Percentiles rank a stretch among this genome's conserved stretches.
phyloP scores from a whole-genome alignment of 2,329 filamentous ascomycete species.

The Colletotrichum karsti region DNA sequence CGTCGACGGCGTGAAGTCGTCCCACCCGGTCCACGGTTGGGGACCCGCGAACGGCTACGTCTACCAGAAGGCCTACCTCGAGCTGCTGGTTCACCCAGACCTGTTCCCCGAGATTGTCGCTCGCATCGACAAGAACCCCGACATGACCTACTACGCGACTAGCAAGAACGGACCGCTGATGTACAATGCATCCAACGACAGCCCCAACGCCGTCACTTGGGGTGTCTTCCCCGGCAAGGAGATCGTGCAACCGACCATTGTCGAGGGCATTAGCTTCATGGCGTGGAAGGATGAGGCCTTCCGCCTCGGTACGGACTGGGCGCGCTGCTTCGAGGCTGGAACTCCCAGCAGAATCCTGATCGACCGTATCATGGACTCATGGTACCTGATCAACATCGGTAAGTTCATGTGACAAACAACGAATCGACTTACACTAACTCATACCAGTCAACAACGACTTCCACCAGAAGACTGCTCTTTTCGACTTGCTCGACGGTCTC shows the following conservation, averaged over 20 bases:
- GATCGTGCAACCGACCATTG: constrained; percentile 99
- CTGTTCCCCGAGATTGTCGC: constrained; percentile 80
- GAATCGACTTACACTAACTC: not conserved
- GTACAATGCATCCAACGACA: constrained; percentile 85
- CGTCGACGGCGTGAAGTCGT: constrained; percentile 89
- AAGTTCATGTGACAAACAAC: constrained; percentile 43
- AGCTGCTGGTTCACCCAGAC: constrained; percentile 85
- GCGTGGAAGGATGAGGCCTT: constrained; percentile 99
- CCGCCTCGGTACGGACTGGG: constrained; percentile 91
- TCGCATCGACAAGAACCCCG: constrained; percentile 79
- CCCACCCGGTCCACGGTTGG: constrained; percentile 90
- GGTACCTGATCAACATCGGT: constrained; percentile 97
- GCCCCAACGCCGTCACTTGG: constrained; percentile 98
- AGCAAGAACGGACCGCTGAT: constrained; percentile 80
- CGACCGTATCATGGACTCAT: constrained; percentile 84
- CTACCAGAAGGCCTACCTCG: constrained; percentile 97
- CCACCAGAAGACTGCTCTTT: constrained; percentile 83
- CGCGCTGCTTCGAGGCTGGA: constrained; percentile 82
- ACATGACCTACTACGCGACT: constrained; percentile 94
- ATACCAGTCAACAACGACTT: constrained; percentile 93
- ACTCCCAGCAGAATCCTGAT: constrained; percentile 84
- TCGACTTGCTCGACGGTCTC: constrained; percentile 84
- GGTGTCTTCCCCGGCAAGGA: constrained; percentile 99
- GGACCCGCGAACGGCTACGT: constrained; percentile 95
- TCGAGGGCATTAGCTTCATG: constrained; percentile 96